Evolutionary conservation across 2,329 filamentous ascomycete species (phyloP), one percentile per base, ranked within the genome.

Genomic region (Exophiala oligosperma): DNA sequence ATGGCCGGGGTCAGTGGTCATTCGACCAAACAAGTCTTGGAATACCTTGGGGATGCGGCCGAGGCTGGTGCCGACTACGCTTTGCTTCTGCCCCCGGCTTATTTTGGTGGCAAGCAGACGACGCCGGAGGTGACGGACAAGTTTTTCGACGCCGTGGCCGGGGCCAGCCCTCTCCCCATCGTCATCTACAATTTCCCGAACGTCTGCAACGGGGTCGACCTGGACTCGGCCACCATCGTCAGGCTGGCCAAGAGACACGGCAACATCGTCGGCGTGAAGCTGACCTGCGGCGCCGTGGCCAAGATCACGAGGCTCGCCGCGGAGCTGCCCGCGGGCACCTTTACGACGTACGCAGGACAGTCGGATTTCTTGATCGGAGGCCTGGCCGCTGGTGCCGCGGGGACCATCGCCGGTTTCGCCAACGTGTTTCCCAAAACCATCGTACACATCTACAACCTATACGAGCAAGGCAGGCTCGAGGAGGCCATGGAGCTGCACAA

Each of bases 261-360:
- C 23, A 85, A 84, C 57, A 79, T 88, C 44, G 84, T 87, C 21
- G 85, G 84, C 28, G 83, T 86, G 17, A 88, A 88, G 69, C 74
- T 88, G 60, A 88, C 85, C 12, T 88, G 85, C 71, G 85, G 77
- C 1, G 81, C 79, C 41, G 82, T 85, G 21, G 83, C 80, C 38
- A 86, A 86, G 72, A 83, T 84, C 64, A 82, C 81, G 12, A 77
- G 83, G 2, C 71, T 86, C 2, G 75, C 80, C 1, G 80, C 78
- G 35, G 74, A 74, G 17, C 77, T 88, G 58, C 71, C 79, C 0
- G 71, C 80, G 0, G 77, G 81, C 1, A 71, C 79, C 9, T 92
- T 92, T 68, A 82, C 86, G 1, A 82, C 84, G 0, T 91, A 84
- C 66, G 88, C 87, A 0, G 89, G 89, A 0, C 88, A 91, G 74